Percentiles rank a stretch among this genome's conserved stretches.
These are phyloP conservation scores for Acmispon strigosus DNA, from an alignment of 306 rosid species.

Conservation along the genomic window DNA sequence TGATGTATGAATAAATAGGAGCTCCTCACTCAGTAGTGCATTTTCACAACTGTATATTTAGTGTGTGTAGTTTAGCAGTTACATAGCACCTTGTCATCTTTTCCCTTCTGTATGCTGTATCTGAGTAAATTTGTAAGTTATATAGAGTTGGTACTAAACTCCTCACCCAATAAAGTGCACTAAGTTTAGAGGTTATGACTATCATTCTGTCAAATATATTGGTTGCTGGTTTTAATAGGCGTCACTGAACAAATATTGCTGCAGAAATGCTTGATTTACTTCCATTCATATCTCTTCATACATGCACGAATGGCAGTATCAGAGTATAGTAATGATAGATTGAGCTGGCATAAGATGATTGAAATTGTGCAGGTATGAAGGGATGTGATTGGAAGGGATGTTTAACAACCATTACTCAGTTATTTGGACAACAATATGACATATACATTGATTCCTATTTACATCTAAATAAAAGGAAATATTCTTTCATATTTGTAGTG, in stretches of 20 bases:
- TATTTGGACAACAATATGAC: background rate
- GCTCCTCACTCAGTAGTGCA: background rate
- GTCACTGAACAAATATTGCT: background rate
- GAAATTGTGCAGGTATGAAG: background rate
- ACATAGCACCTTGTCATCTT: background rate
- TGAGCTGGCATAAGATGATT: background rate
- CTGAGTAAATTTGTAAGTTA: background rate
- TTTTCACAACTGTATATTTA: slow-evolving; percentile 8
- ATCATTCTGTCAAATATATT: background rate
- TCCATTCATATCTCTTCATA: background rate
- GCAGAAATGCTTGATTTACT: background rate
- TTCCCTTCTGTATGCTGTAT: background rate
- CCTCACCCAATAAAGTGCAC: background rate
- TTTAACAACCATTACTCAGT: background rate
- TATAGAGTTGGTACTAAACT: background rate
- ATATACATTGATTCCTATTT: background rate
- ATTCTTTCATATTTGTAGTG: background rate
- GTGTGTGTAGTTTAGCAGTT: background rate
- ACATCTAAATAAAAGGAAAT: background rate
- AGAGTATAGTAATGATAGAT: background rate
- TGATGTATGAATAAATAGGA: slow-evolving; percentile 10
- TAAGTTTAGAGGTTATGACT: background rate
- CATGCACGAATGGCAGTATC: background rate
- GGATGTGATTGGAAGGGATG: background rate
- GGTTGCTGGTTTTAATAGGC: background rate